A percentile compares a stretch with the other conserved stretches of the same genome.
phyloP scores from a whole-genome alignment of 768 basidiomycete genomes.

The Rhodocollybia butyracea region DNA sequence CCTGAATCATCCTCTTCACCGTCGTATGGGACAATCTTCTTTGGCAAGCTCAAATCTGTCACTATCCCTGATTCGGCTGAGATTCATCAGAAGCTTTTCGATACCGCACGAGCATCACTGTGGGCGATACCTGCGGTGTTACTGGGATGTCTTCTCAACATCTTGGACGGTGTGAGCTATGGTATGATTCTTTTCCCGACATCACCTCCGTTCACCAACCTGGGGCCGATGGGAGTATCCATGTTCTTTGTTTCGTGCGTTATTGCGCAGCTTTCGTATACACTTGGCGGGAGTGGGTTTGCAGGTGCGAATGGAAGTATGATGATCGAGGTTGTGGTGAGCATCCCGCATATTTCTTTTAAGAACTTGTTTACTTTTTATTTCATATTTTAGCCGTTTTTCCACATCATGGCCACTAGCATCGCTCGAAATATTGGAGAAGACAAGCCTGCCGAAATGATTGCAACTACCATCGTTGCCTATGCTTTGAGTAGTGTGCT shows the following conservation, averaged over 20 bases:
- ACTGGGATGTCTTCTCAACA: conserved; percentile 81
- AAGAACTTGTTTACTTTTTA: background rate
- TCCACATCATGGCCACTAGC: conserved; percentile 82
- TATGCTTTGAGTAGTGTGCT: conserved; percentile 85
- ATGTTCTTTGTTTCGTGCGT: conserved; percentile 89
- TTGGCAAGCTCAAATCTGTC: conserved; percentile 9
- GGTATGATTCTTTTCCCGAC: conserved; percentile 97
- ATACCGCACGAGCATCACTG: conserved; percentile 28
- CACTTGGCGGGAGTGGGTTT: conserved; percentile 85
- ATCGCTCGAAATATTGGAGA: conserved; percentile 75
- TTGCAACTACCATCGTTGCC: conserved; percentile 91
- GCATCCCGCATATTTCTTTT: conserved; percentile 18
- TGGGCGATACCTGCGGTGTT: conserved; percentile 77
- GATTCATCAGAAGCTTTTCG: conserved; percentile 6
- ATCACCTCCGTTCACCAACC: conserved; percentile 69
- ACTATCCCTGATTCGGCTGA: conserved; percentile 3
- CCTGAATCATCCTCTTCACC: background rate
- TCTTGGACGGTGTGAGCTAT: conserved; percentile 93
- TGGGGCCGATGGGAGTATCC: conserved; percentile 89
- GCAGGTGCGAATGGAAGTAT: conserved; percentile 89
- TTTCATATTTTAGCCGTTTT: conserved; percentile 68
- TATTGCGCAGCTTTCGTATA: conserved; percentile 54
- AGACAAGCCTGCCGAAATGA: conserved; percentile 61
- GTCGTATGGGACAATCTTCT: background rate
- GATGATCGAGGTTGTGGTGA: conserved; percentile 98